Base-by-base conservation (phyloP, 768 basidiomycete species). In the Phanerodontia chrysosporium region DNA sequence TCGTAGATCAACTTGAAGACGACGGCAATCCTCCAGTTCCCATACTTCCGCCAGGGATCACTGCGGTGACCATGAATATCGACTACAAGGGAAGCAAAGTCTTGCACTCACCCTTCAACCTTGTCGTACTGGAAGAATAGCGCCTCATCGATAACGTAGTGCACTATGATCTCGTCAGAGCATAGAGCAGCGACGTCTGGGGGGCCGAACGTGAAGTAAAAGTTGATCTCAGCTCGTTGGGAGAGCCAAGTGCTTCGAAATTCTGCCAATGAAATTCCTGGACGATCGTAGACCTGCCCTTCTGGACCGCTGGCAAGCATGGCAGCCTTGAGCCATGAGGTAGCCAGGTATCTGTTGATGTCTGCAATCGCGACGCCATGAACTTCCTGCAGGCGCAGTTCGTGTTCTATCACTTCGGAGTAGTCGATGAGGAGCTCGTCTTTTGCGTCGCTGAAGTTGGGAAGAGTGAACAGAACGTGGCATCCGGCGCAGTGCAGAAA, bases 401-500 rank as follows among this genome's bases (percentile, higher is more conserved):
- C 18, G 13, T 2, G 16, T 22, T 39, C 49, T 0, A 36, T 44
- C 28, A 56, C 49, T 21, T 58, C 44, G 8, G 69, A 69, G 44
- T 63, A 66, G 48, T 70, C 65, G 62, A 70, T 58, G 12, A 7
- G 9, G 1, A 32, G 21, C 14, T 7, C 21, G 13, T 13, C 52
- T 18, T 21, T 22, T 18, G 4, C 16, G 21, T 53, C 52, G 52
- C 36, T 32, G 58, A 70, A 69, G 53, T 68, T 62, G 35, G 70
- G 70, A 14, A 72, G 61, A 16, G 67, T 64, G 58, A 65, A 66
- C 21, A 72, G 56, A 48, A 64, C 58, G 62, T 70, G 60, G 48
- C 59, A 45, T 0, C 68, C 67, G 5, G 69, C 66, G 21, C 58
- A 51, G 18, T 61, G 55, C 13, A 72, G 59, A 48, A 66, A 55